Percentiles rank a stretch among this genome's conserved stretches.
phyloP scores from a whole-genome alignment of 2,329 filamentous ascomycete species.

The Botryotinia convoluta region DNA sequence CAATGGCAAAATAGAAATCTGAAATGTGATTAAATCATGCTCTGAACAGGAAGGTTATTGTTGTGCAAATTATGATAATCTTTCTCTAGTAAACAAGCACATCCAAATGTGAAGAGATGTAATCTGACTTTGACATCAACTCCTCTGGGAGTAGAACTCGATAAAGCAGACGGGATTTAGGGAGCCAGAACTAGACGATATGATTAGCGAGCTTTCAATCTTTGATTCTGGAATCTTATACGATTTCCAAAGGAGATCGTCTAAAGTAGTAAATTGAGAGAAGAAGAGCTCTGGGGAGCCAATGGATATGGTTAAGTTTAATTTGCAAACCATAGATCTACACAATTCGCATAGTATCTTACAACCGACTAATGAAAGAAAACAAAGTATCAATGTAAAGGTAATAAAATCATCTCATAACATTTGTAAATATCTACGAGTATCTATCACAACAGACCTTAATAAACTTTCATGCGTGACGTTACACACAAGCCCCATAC shows the following conservation, averaged over 20 bases:
- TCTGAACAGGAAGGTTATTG: background rate
- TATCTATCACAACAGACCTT: background rate
- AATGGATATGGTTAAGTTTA: rapidly evolving
- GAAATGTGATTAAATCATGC: background rate
- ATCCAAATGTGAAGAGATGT: background rate
- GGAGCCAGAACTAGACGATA: background rate
- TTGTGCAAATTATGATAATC: no score
- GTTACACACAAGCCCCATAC: background rate
- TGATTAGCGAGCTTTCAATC: background rate
- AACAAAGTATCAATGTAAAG: background rate
- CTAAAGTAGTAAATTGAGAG: background rate
- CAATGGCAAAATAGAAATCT: background rate
- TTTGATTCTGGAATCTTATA: background rate
- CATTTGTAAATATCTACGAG: background rate
- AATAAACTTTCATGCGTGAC: background rate
- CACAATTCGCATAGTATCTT: rapidly evolving
- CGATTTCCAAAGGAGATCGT: no score
- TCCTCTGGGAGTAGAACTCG: no score
- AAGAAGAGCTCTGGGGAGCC: background rate
- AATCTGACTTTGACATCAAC: background rate
- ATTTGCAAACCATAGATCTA: background rate
- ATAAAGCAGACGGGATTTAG: background rate
- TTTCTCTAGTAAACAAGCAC: background rate
- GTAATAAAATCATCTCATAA: background rate
- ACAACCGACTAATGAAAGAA: background rate